phyloP scores from a whole-genome alignment of 768 basidiomycete genomes.

The Obba rivulosa region DNA sequence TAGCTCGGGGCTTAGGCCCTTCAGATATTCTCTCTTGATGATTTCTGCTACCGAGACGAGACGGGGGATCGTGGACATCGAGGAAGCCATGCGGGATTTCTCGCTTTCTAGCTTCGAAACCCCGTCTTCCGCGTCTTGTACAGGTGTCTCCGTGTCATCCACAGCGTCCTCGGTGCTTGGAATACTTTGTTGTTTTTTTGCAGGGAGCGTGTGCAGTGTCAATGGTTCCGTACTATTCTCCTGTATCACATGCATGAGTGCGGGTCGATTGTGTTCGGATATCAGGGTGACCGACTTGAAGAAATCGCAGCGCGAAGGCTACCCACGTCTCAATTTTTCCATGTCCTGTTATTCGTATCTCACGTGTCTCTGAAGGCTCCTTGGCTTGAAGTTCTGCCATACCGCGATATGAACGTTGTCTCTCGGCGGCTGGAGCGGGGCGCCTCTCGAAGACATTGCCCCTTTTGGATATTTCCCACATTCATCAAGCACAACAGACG shows the following conservation, averaged over 20 bases:
- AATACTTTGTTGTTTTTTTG: slow-evolving; percentile 1
- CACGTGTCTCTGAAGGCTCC: slow-evolving; percentile 11
- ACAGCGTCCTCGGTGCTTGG: slow-evolving; percentile 5
- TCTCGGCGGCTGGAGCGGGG: too few species aligned
- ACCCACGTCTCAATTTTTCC: slow-evolving; percentile 33
- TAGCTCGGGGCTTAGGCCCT: slow-evolving; percentile 39
- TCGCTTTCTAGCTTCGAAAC: slow-evolving; percentile 8
- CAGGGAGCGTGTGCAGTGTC: slow-evolving; percentile 56
- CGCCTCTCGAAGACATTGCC: too few species aligned
- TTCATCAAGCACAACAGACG: too few species aligned
- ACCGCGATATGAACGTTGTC: too few species aligned
- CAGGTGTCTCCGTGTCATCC: slow-evolving; percentile 2
- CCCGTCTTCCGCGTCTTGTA: slow-evolving; percentile 3
- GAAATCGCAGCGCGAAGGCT: slow-evolving; percentile 30
- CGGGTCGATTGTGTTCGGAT: background rate
- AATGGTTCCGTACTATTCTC: slow-evolving; percentile 43
- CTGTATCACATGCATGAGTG: slow-evolving; percentile 23
- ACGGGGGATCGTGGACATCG: slow-evolving; percentile 45
- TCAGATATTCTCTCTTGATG: slow-evolving; percentile 75
- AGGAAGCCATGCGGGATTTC: slow-evolving; percentile 25
- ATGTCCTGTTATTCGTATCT: slow-evolving; percentile 32
- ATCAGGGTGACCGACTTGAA: slow-evolving; percentile 22
- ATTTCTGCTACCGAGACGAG: slow-evolving; percentile 79
- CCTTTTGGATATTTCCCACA: too few species aligned
- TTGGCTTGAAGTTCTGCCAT: too few species aligned